Evolutionary conservation across 73 alveolate genomes (phyloP).

Genomic region (Uronychia setigera): DNA sequence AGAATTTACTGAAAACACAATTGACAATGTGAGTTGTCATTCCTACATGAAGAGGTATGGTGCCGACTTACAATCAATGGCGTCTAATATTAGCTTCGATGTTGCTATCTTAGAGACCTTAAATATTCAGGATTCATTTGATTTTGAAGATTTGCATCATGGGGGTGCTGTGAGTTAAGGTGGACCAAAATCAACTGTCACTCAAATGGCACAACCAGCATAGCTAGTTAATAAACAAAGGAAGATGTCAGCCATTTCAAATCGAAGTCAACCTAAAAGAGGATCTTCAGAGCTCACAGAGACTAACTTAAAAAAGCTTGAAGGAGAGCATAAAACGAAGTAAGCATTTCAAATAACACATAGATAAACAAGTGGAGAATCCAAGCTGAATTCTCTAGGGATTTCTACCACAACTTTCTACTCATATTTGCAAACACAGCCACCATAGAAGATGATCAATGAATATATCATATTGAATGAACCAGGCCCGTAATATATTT

Average conservation of each 20-base stretch:
- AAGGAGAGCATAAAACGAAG: not conserved
- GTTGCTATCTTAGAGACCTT: not conserved
- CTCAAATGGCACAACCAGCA: no score
- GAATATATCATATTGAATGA: not conserved
- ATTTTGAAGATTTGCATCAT: not conserved
- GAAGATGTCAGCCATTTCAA: not conserved
- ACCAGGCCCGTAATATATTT: not conserved
- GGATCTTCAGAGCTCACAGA: not conserved
- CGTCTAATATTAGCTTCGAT: not conserved
- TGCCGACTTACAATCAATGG: not conserved
- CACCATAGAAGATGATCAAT: not conserved
- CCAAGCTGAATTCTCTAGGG: not conserved
- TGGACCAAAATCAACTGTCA: no score
- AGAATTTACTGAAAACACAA: not conserved
- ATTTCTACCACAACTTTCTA: not conserved
- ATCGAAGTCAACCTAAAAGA: not conserved
- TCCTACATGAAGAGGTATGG: not conserved
- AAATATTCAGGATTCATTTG: not conserved
- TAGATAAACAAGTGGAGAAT: not conserved
- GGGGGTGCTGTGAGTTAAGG: no score
- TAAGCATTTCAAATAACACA: not conserved
- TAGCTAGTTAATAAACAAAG: no score
- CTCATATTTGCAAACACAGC: not conserved
- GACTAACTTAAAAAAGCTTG: not conserved
- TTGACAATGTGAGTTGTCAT: not conserved